phyloP scores from a whole-genome alignment of 2,329 filamentous ascomycete genomes.

The Monosporascus cannonballus region DNA sequence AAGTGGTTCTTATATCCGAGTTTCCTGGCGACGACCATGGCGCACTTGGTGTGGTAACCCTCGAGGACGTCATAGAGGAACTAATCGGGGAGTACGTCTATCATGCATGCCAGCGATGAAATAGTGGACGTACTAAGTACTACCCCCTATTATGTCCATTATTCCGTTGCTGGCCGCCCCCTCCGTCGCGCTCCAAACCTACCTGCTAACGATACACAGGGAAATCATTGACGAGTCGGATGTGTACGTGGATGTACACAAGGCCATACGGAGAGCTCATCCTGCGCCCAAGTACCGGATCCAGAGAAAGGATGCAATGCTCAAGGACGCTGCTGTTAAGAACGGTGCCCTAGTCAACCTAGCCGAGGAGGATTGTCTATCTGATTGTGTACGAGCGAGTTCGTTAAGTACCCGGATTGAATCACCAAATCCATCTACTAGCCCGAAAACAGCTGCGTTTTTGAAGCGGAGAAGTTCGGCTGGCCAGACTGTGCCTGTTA shows the following conservation, averaged over 20 bases:
- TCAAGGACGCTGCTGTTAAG: constrained; percentile 21
- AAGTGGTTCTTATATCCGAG: constrained; percentile 85
- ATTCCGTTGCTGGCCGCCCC: not conserved
- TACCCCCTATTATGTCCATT: not conserved
- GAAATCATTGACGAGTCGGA: constrained; percentile 99
- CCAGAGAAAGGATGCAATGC: constrained; percentile 31
- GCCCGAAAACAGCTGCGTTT: constrained; percentile 49
- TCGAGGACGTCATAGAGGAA: constrained; percentile 98
- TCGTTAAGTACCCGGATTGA: constrained; percentile 34
- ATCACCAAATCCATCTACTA: constrained; percentile 32
- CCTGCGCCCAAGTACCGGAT: constrained; percentile 74
- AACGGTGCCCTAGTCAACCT: constrained; percentile 35
- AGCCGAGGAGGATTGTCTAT: constrained; percentile 25
- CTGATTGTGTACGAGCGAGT: constrained; percentile 23
- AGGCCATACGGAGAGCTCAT: constrained; percentile 84
- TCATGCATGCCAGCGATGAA: not conserved
- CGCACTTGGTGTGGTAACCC: constrained; percentile 85
- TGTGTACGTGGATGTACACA: constrained; percentile 97
- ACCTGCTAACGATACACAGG: constrained; percentile 35
- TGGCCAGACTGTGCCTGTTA: constrained; percentile 47
- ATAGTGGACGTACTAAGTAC: not conserved
- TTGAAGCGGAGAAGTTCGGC: constrained; percentile 53
- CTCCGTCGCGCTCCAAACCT: not conserved
- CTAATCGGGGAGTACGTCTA: constrained; percentile 84
- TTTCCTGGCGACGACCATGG: constrained; percentile 84